phyloP scores from a whole-genome alignment of 495 filamentous ascomycete genomes.

The Penicillium odoratum region DNA sequence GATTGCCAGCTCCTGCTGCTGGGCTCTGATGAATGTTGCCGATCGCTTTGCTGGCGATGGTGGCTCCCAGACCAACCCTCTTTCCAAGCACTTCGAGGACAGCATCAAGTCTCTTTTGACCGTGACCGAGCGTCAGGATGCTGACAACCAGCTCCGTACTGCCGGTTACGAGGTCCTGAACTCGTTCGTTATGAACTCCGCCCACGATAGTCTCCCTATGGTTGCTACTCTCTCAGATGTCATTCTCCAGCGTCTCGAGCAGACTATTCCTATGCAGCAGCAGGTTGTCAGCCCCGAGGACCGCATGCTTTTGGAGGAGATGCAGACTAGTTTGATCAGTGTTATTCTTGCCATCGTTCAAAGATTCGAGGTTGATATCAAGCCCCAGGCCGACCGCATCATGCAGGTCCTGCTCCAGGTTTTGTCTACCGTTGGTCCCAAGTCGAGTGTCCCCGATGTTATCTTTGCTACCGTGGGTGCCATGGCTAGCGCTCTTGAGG shows the following conservation, averaged over 20 bases:
- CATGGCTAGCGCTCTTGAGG: slow-evolving; percentile 83
- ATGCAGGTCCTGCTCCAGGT: slow-evolving; percentile 86
- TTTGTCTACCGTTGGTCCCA: slow-evolving; percentile 71
- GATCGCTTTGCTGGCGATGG: slow-evolving; percentile 87
- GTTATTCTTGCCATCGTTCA: slow-evolving; percentile 90
- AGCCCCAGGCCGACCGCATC: slow-evolving; percentile 87
- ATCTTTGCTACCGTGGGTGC: slow-evolving; percentile 87
- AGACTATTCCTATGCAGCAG: slow-evolving; percentile 84
- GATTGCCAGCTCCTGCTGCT: slow-evolving; percentile 98
- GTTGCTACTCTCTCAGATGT: slow-evolving; percentile 81
- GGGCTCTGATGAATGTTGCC: slow-evolving; percentile 97
- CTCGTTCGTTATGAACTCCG: slow-evolving; percentile 86
- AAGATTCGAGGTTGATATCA: slow-evolving; percentile 87
- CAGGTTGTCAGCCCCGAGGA: slow-evolving; percentile 98
- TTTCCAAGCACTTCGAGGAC: slow-evolving; percentile 90
- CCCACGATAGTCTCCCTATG: slow-evolving; percentile 76
- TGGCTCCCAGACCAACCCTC: slow-evolving; percentile 73
- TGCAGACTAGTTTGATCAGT: slow-evolving; percentile 92
- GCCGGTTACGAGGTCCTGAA: slow-evolving; percentile 98
- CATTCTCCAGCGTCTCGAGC: slow-evolving; percentile 83
- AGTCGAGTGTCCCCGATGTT: slow-evolving; percentile 92
- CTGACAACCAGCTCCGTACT: slow-evolving; percentile 92
- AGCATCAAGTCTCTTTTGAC: slow-evolving; percentile 82
- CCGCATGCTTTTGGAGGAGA: slow-evolving; percentile 89
- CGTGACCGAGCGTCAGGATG: slow-evolving; percentile 77